phyloP scores from a whole-genome alignment of 208 protist genomes.

The Trichomonas gallinae region DNA sequence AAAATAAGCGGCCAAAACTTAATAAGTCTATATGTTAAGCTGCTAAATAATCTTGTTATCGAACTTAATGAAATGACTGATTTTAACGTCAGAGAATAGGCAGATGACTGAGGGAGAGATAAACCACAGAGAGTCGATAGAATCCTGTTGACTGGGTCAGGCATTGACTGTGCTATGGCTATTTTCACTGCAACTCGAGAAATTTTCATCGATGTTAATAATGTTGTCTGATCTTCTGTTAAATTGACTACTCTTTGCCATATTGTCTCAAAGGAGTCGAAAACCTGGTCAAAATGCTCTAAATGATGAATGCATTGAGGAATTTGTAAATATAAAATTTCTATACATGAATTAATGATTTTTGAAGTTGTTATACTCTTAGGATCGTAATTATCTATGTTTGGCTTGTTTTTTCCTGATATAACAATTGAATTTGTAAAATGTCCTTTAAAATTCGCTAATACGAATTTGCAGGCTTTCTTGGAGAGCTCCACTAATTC shows the following conservation, averaged over 20 bases:
- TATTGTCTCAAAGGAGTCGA: neutral
- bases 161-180: neutral
- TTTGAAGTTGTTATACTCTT: neutral
- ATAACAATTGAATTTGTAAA: neutral
- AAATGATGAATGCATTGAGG: neutral
- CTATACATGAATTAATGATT: neutral
- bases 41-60: neutral
- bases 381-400: neutral
- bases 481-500: neutral
- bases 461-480: neutral
- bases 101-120: neutral
- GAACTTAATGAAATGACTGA: neutral
- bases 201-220: neutral
- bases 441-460: neutral
- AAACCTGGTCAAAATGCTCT: neutral
- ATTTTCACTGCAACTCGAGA: neutral
- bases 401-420: neutral
- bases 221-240: neutral
- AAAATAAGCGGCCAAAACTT: neutral
- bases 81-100: neutral
- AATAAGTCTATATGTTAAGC: neutral
- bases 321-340: neutral
- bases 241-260: neutral
- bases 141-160: neutral
- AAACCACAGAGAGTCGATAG: neutral